Percentiles rank a stretch among this genome's conserved stretches.
phyloP scores from a whole-genome alignment of 1,284 basidiomycete species.

The Ustilago bromivora region DNA sequence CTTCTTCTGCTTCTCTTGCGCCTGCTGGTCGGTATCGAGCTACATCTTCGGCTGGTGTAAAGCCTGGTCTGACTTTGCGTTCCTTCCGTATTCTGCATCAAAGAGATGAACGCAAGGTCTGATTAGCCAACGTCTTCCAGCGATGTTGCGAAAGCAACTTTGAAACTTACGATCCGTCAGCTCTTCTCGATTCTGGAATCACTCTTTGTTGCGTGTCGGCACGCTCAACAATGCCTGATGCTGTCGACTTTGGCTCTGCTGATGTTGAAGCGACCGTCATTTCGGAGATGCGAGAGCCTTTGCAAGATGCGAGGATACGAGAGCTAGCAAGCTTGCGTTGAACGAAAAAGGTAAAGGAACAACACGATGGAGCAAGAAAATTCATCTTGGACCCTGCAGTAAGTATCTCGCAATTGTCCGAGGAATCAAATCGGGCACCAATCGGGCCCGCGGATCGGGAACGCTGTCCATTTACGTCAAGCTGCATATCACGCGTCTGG shows the following conservation, averaged over 20 bases:
- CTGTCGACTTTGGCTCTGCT: conserved; percentile 77
- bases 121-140: not conserved
- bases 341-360: not conserved
- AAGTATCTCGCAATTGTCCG: not conserved
- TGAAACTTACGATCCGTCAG: conserved; percentile 86
- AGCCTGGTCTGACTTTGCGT: conserved; percentile 89
- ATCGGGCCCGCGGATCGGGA: not conserved
- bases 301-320: not conserved
- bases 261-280: conserved; percentile 24
- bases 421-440: not conserved
- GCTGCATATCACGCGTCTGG: not conserved
- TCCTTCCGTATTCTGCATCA: conserved; percentile 82
- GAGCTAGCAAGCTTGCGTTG: not conserved
- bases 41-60: conserved; percentile 93
- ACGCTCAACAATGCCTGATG: conserved; percentile 84
- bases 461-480: not conserved
- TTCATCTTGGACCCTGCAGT: conserved; percentile 27
- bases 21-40: conserved; percentile 76
- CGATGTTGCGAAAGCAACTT: not conserved
- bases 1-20: conserved; percentile 40
- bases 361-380: conserved; percentile 1
- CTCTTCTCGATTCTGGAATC: conserved; percentile 82
- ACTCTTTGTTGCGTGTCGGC: conserved; percentile 85
- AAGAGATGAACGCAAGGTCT: not conserved
- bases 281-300: not conserved